Evolutionary conservation across 345 rosid species (phyloP), one percentile per base, ranked within the genome.

Genomic region (Salix exigua): DNA sequence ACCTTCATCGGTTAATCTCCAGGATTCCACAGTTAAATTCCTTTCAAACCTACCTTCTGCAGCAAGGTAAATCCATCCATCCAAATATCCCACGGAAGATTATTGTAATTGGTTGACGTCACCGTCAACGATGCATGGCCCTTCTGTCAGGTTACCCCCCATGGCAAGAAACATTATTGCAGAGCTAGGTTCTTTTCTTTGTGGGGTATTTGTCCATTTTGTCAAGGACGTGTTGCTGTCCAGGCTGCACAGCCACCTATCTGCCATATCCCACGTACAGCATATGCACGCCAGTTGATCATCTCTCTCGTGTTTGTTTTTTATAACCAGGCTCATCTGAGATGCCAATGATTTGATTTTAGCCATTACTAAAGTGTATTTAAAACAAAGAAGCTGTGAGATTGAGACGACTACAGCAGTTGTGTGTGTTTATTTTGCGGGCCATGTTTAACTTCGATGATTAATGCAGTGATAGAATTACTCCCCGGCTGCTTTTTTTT

Each of bases 151-250:
- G 23, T 69, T 42, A 46, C 7, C 30, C 21, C 31, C 65, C 2
- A 30, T 74, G 62, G 46, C 70, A 23, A 74, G 62, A 46, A 44
- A 40, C 65, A 46, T 74, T 26, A 48, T 74, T 13, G 72, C 53
- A 30, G 33, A 21, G 50, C 50, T 2, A 12, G 81, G 61, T 44
- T 55, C 46, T 46, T 66, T 31, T 72, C 81, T 33, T 25, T 28
- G 75, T 78, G 72, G 76, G 76, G 71, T 30, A 72, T 51, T 8
- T 37, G 53, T 67, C 71, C 72, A 53, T 65, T 78, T 50, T 78
- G 72, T 65, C 55, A 72, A 37, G 66, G 76, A 66, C 28, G 33
- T 66, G 81, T 78, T 72, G 48, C 26, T 71, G 42, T 78, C 76
- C 48, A 55, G 26, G 50, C 19, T 55, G 12, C 48, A 18, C 31